Percentiles rank a stretch among this genome's conserved stretches.
phyloP scores from a whole-genome alignment of 75 land plant species.

The Gnetum montanum region DNA sequence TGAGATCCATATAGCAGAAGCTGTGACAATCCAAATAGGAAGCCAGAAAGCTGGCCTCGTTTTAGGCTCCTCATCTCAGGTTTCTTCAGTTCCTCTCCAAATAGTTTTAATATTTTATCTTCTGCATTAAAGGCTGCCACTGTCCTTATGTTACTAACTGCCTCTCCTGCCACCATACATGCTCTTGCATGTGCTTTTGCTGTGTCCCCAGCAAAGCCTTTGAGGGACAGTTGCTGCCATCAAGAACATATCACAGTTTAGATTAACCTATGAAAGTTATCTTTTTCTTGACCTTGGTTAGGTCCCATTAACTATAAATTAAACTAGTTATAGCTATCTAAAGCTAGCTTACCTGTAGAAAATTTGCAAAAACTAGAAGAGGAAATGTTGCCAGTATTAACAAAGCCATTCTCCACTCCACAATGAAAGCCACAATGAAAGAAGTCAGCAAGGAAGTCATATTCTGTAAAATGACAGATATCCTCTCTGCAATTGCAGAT shows the following conservation, averaged over 20 bases:
- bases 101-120: slow-evolving; percentile 59
- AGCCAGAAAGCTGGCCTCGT: slow-evolving; percentile 72
- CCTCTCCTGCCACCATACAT: slow-evolving; percentile 87
- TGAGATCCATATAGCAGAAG: slow-evolving; percentile 65
- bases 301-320: not conserved
- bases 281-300: not conserved
- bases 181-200: slow-evolving; percentile 80
- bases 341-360: slow-evolving; percentile 58
- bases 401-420: slow-evolving; percentile 78
- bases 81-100: slow-evolving; percentile 46
- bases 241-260: not conserved
- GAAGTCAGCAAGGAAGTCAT: slow-evolving; percentile 74
- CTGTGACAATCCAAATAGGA: slow-evolving; percentile 79
- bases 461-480: slow-evolving; percentile 75
- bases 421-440: slow-evolving; percentile 66
- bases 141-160: slow-evolving; percentile 79
- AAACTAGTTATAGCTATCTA: not conserved
- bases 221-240: slow-evolving; percentile 69
- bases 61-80: slow-evolving; percentile 49
- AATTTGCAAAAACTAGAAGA: slow-evolving; percentile 68
- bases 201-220: slow-evolving; percentile 84
- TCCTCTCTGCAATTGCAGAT: slow-evolving; percentile 73
- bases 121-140: slow-evolving; percentile 96
- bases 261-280: not conserved
- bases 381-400: slow-evolving; percentile 80